Evolutionary conservation across 225 moss, liverwort and hornwort species (phyloP), one percentile per base, ranked within the genome.

Genomic region (Polytrichum commune): DNA sequence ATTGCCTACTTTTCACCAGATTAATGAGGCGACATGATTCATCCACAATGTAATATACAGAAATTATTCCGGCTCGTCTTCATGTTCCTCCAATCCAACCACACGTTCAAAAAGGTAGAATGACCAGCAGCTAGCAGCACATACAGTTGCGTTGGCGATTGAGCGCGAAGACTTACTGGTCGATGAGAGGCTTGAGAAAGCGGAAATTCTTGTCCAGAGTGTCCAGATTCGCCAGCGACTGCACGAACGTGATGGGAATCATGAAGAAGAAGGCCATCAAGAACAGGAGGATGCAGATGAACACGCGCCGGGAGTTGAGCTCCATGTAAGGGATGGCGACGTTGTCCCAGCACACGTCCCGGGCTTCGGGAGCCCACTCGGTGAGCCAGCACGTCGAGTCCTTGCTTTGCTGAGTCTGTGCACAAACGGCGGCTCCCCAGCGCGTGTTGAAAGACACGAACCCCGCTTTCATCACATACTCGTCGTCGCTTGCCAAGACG

Each of bases 351-450:
- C 79, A 91, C 3, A 97, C 86, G 78, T 97, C 96, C 16, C 86
- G 84, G 55, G 96, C 89, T 80, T 97, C 93, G 32, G 96, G 96
- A 68, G 96, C 96, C 93, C 88, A 90, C 24, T 91, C 86, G 53
- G 96, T 97, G 78, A 97, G 74, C 96, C 96, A 97, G 29, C 62
- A 81, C n/a, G 92, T 83, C 33, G 86, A 81, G 70, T 97, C 96
- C 81, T 80, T 92, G 82, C 88, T 92, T 79, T 97, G 97, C 64
- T 84, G 83, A 19, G 94, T 97, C 79, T 97, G 97, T 9, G 97
- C 84, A 63, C 97, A 92, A 57, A 97, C 94, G 30, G 94, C 97
- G 53, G 97, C 97, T 81, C 92, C 97, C 97, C 97, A 97, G 33
- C 94, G 86, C 32, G 72, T 91, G 19, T 90, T 79, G 66, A 97